Evolutionary conservation across 2,329 filamentous ascomycete genomes (phyloP), one percentile per base, ranked within the genome.

Genomic region (Daldinia eschscholtzii): DNA sequence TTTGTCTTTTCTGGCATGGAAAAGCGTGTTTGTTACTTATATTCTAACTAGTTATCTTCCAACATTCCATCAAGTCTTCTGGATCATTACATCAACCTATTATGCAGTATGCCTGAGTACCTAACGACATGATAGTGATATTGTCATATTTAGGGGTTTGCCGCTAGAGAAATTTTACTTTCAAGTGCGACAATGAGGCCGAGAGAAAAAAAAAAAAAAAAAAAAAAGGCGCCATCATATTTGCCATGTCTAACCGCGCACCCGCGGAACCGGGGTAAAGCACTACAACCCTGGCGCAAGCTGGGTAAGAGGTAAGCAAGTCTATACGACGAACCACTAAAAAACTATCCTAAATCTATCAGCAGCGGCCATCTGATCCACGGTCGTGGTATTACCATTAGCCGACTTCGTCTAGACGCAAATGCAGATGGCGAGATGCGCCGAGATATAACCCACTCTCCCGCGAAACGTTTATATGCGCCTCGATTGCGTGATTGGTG

Each of bases 401-500:
- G 30, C 13, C 46, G 46, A 26, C 26, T 13, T 33, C 18, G 46
- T 52, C 46, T 52, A 52, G 46, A 33, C 46, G 46, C 46, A 52
- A 50, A 52, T 30, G 10, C 20, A 9, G 9, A 50, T 53, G 56
- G 52, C 50, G 35, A 67, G 53, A 59, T 42, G 39, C 67, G 28
- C 55, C 60, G 39, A 67, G 57, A 58, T 61, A 53, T 55, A 57
- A 7, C 28, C 46, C 46, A 52, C 46, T 30, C 46, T 15, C 46
- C 46, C 26, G 46, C 28, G 6, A 52, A n/a, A 64, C 69, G 69
- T 64, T 63, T 70, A 65, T 53, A 56, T 67, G 33, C 13, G 61
- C 42, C 28, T 23, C n/a, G 35, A 71, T 71, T 70, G 69, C 69
- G 69, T 71, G 69, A 57, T 71, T 61, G 46, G 42, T 70, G 28